Evolutionary conservation across 2,329 filamentous ascomycete species (phyloP), one percentile per base, ranked within the genome.

Genomic region (Fusarium sp.): DNA sequence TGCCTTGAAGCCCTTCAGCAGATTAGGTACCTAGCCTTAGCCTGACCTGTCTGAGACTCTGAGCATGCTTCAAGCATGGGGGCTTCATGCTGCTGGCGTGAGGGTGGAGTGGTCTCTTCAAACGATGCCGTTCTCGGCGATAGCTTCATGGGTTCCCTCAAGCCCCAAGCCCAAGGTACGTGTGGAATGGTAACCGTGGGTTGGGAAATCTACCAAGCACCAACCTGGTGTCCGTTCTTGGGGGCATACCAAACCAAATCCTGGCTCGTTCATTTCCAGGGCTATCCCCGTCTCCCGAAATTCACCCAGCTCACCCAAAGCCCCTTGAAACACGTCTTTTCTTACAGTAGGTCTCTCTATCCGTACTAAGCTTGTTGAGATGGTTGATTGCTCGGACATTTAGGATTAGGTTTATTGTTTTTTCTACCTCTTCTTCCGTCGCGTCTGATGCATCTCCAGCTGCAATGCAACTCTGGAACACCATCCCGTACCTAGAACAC

Each of bases 321-420:
- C 65, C 65, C 65, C 65, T 66, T 68, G 63, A 68, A 68, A 68
- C 65, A 57, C 65, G 32, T 37, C 35, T 37, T 37, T 37, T 37
- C 35, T n/a, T 15, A 35, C 14, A n/a, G 14, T 8, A 50, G 14
- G 33, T 44, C 33, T 30, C 14, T 41, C 33, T 40, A 19, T 44
- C 39, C 23, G 23, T 23, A 25, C 25, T 25, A 25, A 25, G 25
- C 25, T 25, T 25, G 25, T 25, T 25, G 25, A 25, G 25, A 33
- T 50, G 25, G 40, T 39, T 30, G 48, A 63, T 27, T 27, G 32
- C 33, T 53, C 32, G n/a, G 23, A 50, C 44, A 20, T 25, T 10
- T 14, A 27, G 13, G 37, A n/a, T 45, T 19, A 22, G 27, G 41
- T 44, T 40, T 33, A 44, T 7, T 10, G 33, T 54, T 56, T 46